A percentile compares a stretch with the other conserved stretches of the same genome.
Evolutionary conservation across 768 basidiomycete species (phyloP).

Genomic region (Amanita rimosa): DNA sequence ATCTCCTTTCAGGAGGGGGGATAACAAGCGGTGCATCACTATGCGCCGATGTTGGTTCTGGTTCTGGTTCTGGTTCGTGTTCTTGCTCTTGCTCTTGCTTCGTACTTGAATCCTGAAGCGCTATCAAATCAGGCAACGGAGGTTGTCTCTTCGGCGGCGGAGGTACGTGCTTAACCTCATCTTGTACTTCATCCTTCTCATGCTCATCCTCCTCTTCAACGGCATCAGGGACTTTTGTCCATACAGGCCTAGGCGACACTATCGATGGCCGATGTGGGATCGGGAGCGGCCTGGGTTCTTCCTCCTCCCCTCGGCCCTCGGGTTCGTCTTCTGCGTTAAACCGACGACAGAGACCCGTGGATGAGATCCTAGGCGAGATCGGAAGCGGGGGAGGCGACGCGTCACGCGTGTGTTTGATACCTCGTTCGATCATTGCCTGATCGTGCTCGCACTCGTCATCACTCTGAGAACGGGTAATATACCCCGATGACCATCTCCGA

Average conservation of each 20-base stretch:
- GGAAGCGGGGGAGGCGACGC: constrained; percentile 7
- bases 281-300: not conserved
- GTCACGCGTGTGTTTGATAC: constrained; percentile 6
- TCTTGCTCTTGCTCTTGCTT: not conserved
- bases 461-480: not conserved
- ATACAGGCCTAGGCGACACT: not conserved
- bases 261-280: not conserved
- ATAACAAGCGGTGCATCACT: constrained; percentile 15
- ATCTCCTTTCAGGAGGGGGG: constrained; percentile 11
- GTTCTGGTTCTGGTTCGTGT: constrained; percentile 11
- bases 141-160: constrained; percentile 1
- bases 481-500: not conserved
- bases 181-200: constrained; percentile 4
- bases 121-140: not conserved
- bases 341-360: not conserved
- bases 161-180: constrained; percentile 1
- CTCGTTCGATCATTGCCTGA: constrained; percentile 3
- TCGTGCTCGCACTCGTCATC: constrained; percentile 11
- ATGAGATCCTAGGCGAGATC: constrained; percentile 8
- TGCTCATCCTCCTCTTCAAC: constrained; percentile 10
- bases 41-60: constrained; percentile 21
- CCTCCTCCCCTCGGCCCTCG: not conserved
- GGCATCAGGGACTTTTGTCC: not conserved
- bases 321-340: not conserved
- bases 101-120: not conserved